Base-by-base conservation (phyloP, 192 early-diverging fungal genomes). In the Backusella macrospora region DNA sequence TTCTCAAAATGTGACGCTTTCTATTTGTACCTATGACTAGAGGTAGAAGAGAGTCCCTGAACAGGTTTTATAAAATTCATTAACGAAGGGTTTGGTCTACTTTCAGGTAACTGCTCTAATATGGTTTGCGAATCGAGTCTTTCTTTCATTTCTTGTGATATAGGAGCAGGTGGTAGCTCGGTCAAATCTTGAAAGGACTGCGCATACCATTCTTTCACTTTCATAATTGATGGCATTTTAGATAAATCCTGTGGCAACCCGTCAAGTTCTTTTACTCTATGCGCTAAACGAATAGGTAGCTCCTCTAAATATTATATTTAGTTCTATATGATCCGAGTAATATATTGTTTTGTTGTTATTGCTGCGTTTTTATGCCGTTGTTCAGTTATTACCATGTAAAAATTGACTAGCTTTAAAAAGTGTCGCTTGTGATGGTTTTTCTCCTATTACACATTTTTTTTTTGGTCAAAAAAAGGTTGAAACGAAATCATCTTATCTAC, bases 171-270 rank as follows among this genome's bases (percentile, higher is more conserved):
- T 46, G 29, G 48, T 18, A 72, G 15, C 34, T 65, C 64, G 29
- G 49, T 65, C 15, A 74, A 45, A 18, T 65, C 73, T 45, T 92
- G 85, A 83, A 95, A 96, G 48, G 92, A 94, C 68, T 96, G 93
- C 26, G 94, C 92, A 81, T 99, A 99, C 97, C 95, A 96, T 77
- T 95, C 86, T 79, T 96, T 95, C 42, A 99, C 96, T n/a, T 88
- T 87, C 47, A 89, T 77, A 68, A 99, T 93, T 23, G 93, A 94
- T n/a, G 91, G 92, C 97, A 97, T 99, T 62, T 95, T 86, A 65
- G 87, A 90, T 39, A 99, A 86, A 39, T 88, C 86, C 68, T 95
- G 88, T 1, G 96, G 96, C 21, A 97, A 80, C 66, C 90, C 88
- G 59, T 99, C 97, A 40, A 99, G 88, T 82, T 99, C 97, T 18